Evolutionary conservation across 2,329 filamentous ascomycete species (phyloP), one percentile per base, ranked within the genome.

Genomic region (Stemphylium lycopersici): DNA sequence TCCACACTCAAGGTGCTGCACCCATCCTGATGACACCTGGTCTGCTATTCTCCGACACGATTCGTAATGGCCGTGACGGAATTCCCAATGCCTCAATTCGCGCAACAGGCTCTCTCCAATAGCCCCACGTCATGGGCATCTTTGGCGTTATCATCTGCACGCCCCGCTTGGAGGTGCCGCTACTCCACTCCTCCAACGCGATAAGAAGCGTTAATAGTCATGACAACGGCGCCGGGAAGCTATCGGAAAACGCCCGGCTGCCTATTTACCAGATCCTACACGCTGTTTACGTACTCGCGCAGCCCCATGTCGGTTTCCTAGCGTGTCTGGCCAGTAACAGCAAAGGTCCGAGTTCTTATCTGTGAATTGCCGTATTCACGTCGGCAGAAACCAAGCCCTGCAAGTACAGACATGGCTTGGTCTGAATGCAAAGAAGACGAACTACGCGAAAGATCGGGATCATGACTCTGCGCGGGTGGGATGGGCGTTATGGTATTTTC

Each of bases 111-210:
- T 33, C n/a, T 39, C 31, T 20, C 26, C 8, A 15, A 34, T 33
- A 20, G n/a, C 3, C 39, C 22, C 39, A 16, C 32, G 38, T 44
- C 47, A 37, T 44, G 33, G 48, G 48, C 32, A 20, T 29, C 24
- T 32, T 37, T 6, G n/a, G 32, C 45, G n/a, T 48, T 48, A 48
- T 48, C 46, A 6, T 12, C 15, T 15, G 37, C 18, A 16, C 8
- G 40, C 34, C 51, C 51, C 45, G 15, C 45, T n/a, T 10, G 2
- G 7, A 29, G 16, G 45, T 31, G 33, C 40, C 32, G 20, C 39
- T 11, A 43, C 51, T 54, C 51, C 51, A 49, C 39, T n/a, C 5
- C 15, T 18, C 26, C 51, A 47, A 31, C 40, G 15, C 45, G 40
- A 54, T 54, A 50, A 54, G 45, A 26, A 29, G 24, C 38, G 44